A percentile compares a stretch with the other conserved stretches of the same genome.
Conservation (phyloP, 768 basidiomycete genomes). For the Boletus insuetus region DNA sequence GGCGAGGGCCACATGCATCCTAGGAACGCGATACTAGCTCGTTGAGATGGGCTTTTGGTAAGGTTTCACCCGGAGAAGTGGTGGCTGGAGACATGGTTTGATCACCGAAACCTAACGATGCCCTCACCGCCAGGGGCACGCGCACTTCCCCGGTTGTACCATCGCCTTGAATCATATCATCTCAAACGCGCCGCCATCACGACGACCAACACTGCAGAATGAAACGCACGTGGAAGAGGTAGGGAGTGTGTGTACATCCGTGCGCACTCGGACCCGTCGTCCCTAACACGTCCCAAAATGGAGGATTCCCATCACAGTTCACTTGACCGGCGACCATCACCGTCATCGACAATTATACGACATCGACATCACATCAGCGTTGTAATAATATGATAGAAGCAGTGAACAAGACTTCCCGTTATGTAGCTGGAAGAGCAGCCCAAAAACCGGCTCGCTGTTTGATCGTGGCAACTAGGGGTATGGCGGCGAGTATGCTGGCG, state of each 20-base stretch:
- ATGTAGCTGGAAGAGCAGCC: background rate
- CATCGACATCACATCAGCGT: constrained; percentile 16
- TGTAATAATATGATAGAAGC: background rate
- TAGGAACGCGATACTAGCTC: background rate
- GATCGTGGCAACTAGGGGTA: constrained; percentile 3
- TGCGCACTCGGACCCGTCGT: constrained; percentile 13
- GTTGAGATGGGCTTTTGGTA: background rate
- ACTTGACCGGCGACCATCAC: constrained; percentile 7
- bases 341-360: constrained; percentile 4
- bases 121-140: background rate
- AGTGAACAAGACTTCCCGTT: background rate
- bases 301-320: background rate
- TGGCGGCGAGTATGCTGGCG: background rate
- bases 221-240: constrained; percentile 12
- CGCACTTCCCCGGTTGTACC: background rate
- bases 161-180: background rate
- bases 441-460: background rate
- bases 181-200: constrained; percentile 3
- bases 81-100: background rate
- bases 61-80: background rate
- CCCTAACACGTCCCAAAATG: background rate
- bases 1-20: background rate
- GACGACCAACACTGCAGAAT: constrained; percentile 3
- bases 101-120: constrained; percentile 2
- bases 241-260: background rate